Evolutionary conservation across 495 filamentous ascomycete species (phyloP), one percentile per base, ranked within the genome.

Genomic region (Jackrogersella minutella): DNA sequence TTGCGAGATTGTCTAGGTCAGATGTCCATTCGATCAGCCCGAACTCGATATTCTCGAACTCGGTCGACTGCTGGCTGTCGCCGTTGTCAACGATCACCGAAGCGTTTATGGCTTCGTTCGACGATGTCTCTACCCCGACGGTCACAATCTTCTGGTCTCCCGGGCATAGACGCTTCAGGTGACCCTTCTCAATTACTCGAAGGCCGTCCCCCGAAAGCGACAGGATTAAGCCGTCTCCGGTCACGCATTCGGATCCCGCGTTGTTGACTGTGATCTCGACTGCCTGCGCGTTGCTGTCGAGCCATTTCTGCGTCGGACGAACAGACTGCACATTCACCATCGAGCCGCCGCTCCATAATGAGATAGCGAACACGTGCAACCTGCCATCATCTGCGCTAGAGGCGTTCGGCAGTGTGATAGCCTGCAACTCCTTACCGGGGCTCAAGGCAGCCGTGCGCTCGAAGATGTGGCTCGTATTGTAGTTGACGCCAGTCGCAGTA

Each of bases 241-340:
- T 66, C 26, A 80, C 69, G 49, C 78, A 82, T 8, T 79, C 76
- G 0, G 64, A 51, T 0, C 84, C 84, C 6, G 73, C 71, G 63
- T 87, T 86, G 57, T 86, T 85, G 31, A 87, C 52, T 5, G 75
- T 72, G 19, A 82, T 73, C 60, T 87, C 84, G 22, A 86, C 72
- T 41, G 80, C 78, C 65, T 87, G 85, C 16, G 74, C 74, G 24
- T 80, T 81, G 51, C 79, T 76, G 0, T 66, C 74, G 17, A 69
- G 49, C 73, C 73, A 74, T 11, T 85, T 83, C 66, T 85, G 83
- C 9, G 84, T 86, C 3, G 83, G 78, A 2, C 84, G 74, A 11
- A 79, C 77, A 70, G 79, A 81, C 58, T 86, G 84, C 9, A 83
- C 75, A 17, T 75, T 63, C 4, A 81, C 54, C 1, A n/a, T 43